A percentile compares a stretch with the other conserved stretches of the same genome.
Conservation (phyloP, 352 stramenopile species). For the Phytophthora idaei region DNA sequence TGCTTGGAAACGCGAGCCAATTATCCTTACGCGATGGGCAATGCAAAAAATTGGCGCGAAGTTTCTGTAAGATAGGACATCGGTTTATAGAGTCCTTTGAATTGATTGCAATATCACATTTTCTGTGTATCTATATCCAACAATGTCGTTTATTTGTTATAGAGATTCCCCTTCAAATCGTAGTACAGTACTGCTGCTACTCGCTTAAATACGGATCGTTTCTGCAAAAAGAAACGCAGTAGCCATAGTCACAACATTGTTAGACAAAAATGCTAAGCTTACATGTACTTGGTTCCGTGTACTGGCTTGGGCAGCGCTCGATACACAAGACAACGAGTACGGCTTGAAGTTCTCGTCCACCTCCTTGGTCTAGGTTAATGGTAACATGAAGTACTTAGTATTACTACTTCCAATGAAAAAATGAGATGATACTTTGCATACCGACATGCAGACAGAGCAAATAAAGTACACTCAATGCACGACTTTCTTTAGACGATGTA, state of each 20-base stretch:
- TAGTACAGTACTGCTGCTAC: background rate
- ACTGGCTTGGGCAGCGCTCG: too few species aligned
- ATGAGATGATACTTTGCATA: too few species aligned
- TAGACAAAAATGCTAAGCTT: too few species aligned
- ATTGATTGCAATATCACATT: too few species aligned
- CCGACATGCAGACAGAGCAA: too few species aligned
- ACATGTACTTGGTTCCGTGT: too few species aligned
- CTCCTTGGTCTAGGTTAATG: too few species aligned
- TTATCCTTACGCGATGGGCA: slow-evolving; percentile 24
- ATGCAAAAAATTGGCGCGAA: background rate
- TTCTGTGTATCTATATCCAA: background rate
- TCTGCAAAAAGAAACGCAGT: background rate
- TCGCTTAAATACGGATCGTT: background rate
- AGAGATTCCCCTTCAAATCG: slow-evolving; percentile 7
- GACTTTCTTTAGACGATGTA: slow-evolving; percentile 4
- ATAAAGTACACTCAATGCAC: background rate
- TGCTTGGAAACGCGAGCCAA: slow-evolving; percentile 28
- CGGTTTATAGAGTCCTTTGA: background rate
- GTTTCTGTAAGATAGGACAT: slow-evolving; percentile 1
- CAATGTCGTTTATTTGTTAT: background rate
- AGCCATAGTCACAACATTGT: too few species aligned
- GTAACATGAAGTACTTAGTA: too few species aligned
- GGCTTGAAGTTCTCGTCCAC: too few species aligned
- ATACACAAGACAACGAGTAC: too few species aligned
- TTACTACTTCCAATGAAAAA: too few species aligned